Conservation (phyloP, 495 filamentous ascomycete genomes). For the Hyaloscypha finlandica region DNA sequence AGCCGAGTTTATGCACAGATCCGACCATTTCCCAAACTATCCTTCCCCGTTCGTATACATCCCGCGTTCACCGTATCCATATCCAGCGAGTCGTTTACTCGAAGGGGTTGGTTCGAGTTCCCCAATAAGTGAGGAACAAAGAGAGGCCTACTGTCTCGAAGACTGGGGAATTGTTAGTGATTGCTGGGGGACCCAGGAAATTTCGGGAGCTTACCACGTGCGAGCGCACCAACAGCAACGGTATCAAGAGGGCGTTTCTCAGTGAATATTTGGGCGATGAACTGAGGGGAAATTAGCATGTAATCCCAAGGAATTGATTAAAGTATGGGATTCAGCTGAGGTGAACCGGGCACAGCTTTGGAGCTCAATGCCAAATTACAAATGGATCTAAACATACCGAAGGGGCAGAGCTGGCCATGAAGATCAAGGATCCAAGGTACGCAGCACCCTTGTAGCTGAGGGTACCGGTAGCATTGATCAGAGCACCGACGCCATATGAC, state of each 20-base stretch:
- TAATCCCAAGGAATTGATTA: neutral
- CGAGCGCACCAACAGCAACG: constrained; percentile 78
- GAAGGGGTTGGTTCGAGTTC: constrained; percentile 86
- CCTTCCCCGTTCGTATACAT: neutral
- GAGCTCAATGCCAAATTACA: too few relatives aligned
- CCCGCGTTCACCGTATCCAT: neutral
- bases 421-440: constrained; percentile 88
- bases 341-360: neutral
- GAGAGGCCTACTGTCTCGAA: constrained; percentile 93
- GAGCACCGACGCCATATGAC: constrained; percentile 90
- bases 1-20: constrained; percentile 23
- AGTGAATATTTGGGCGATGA: constrained; percentile 81
- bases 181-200: neutral
- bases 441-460: constrained; percentile 95
- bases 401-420: constrained; percentile 87
- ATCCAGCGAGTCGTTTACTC: constrained; percentile 42
- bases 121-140: constrained; percentile 96
- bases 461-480: constrained; percentile 94
- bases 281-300: constrained; percentile 46
- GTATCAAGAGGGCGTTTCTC: constrained; percentile 92
- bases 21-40: neutral
- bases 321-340: neutral
- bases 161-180: constrained; percentile 36
- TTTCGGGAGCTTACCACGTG: constrained; percentile 47
- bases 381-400: constrained; percentile 59